A percentile compares a stretch with the other conserved stretches of the same genome.
phyloP scores from a whole-genome alignment of 177 flowering plant genomes.

The Telopea speciosissima region DNA sequence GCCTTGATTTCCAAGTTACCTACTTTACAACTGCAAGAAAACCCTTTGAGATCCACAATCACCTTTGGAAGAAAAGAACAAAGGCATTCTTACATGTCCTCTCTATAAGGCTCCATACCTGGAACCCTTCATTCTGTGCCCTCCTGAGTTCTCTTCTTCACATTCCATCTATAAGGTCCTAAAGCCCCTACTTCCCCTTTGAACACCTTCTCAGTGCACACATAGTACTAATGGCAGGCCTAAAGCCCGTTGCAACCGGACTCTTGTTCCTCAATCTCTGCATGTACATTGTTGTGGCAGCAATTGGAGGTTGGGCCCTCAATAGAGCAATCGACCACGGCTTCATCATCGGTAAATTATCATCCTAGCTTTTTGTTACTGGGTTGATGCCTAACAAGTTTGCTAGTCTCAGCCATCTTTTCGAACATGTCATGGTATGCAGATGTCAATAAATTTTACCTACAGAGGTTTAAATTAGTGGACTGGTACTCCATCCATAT shows the following conservation, averaged over 20 bases:
- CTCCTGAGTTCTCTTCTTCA: background rate
- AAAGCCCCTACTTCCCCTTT: background rate
- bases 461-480: no score
- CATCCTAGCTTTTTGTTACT: background rate
- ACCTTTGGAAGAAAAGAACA: background rate
- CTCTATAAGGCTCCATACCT: background rate
- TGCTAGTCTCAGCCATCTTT: no score
- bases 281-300: constrained; percentile 65
- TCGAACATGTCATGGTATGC: no score
- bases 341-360: constrained; percentile 69
- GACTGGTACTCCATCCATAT: no score
- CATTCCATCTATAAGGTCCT: background rate
- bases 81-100: background rate
- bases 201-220: constrained; percentile 4
- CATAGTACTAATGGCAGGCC: constrained; percentile 16
- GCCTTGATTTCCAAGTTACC: background rate
- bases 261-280: constrained; percentile 80
- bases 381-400: no score
- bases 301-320: constrained; percentile 86
- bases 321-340: constrained; percentile 76
- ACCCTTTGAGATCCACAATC: background rate
- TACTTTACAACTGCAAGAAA: background rate
- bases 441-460: no score
- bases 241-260: constrained; percentile 23
- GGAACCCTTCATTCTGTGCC: background rate